Conservation (phyloP, 2,329 filamentous ascomycete species). For the Colletotrichum godetiae region DNA sequence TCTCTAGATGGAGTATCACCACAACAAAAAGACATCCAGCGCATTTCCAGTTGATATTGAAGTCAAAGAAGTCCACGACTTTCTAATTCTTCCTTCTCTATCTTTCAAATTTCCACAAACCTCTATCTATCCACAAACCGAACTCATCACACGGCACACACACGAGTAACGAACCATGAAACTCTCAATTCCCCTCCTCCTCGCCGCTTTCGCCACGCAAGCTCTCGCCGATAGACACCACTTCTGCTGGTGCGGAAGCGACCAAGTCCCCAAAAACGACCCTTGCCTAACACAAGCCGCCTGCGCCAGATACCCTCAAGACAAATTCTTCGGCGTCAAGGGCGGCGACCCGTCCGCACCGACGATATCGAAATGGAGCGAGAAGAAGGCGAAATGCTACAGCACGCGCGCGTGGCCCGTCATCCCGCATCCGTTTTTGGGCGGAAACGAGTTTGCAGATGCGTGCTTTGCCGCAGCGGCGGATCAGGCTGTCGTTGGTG, state of each 20-base stretch:
- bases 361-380: conserved; percentile 16
- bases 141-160: too few species aligned
- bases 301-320: not conserved
- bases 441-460: conserved; percentile 7
- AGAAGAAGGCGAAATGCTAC: not conserved
- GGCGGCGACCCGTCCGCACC: not conserved
- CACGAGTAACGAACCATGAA: not conserved
- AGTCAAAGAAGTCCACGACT: not conserved
- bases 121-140: too few species aligned
- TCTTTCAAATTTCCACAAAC: too few species aligned
- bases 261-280: not conserved
- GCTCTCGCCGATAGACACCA: conserved; percentile 11
- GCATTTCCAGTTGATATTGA: accelerated
- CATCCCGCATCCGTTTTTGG: conserved; percentile 11
- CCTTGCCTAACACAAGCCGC: conserved; percentile 8
- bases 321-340: conserved; percentile 10
- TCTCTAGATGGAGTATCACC: accelerated
- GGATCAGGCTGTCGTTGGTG: not conserved
- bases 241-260: conserved; percentile 19
- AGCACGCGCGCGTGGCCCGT: conserved; percentile 1
- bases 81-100: too few species aligned
- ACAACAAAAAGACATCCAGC: not conserved
- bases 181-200: not conserved
- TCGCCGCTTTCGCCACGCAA: not conserved
- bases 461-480: not conserved